phyloP scores from a whole-genome alignment of 2,329 filamentous ascomycete species.

The Colletotrichum falcatum region DNA sequence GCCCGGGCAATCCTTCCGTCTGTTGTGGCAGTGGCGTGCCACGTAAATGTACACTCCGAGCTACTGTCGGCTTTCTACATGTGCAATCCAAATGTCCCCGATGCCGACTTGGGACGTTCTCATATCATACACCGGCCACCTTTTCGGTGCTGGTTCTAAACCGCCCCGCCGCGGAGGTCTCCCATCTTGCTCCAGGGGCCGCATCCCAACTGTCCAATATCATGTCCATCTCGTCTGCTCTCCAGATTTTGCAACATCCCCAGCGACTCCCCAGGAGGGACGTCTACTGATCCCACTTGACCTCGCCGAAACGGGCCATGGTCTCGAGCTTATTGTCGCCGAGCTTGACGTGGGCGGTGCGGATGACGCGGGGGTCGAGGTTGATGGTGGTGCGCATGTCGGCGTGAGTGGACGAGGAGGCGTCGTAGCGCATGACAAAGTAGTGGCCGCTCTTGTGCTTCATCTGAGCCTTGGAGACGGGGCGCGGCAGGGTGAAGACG shows the following conservation, averaged over 20 bases:
- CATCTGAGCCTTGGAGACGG: conserved; percentile 83
- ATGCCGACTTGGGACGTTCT: conserved; percentile 19
- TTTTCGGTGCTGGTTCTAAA: not conserved
- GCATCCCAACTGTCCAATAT: not conserved
- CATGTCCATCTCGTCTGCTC: not conserved
- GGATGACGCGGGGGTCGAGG: conserved; percentile 91
- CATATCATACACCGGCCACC: conserved; percentile 33
- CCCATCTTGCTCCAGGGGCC: not conserved
- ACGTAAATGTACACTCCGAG: conserved; percentile 33
- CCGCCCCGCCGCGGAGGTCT: not conserved
- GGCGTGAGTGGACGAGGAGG: conserved; percentile 78
- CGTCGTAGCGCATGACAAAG: conserved; percentile 97
- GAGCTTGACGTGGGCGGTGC: conserved; percentile 87
- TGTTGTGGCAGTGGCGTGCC: conserved; percentile 25
- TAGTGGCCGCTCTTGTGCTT: conserved; percentile 90
- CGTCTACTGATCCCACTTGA: conserved; percentile 59
- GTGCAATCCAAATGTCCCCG: conserved; percentile 14
- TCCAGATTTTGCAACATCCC: not conserved
- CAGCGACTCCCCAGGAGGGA: conserved; percentile 40
- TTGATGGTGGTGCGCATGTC: conserved; percentile 80
- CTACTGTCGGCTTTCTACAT: conserved; percentile 23
- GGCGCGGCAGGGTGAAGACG: conserved; percentile 85
- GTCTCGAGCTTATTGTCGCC: conserved; percentile 72
- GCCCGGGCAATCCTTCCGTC: conserved; percentile 11
- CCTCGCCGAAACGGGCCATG: conserved; percentile 60